These are phyloP conservation scores for Penicillium sp. DNA, from an alignment of 2,329 filamentous ascomycete species.

Conservation along the genomic window DNA sequence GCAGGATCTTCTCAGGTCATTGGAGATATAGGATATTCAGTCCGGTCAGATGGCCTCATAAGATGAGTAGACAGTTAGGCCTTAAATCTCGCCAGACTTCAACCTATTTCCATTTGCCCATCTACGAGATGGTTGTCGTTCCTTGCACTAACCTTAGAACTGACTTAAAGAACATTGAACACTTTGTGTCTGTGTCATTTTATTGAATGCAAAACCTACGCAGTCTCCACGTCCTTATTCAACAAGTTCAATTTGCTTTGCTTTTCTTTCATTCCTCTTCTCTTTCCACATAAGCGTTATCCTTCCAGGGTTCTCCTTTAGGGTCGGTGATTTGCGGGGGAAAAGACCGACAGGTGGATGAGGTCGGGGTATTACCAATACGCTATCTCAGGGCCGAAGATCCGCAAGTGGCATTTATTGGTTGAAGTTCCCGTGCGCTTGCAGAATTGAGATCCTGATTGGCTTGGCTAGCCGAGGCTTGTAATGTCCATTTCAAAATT, in stretches of 20 bases:
- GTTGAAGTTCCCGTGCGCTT: neutral
- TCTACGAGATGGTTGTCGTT: too few relatives aligned
- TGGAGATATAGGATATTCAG: neutral
- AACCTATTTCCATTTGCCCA: neutral
- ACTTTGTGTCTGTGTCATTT: neutral
- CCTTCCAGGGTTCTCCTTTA: too few relatives aligned
- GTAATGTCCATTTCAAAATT: neutral
- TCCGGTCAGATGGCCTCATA: neutral
- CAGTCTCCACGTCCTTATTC: neutral
- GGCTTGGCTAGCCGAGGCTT: fast-evolving
- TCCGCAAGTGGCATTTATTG: fast-evolving
- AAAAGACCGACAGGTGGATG: neutral
- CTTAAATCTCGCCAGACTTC: neutral
- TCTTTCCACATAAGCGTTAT: neutral
- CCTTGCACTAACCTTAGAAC: too few relatives aligned
- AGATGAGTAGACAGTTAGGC: neutral
- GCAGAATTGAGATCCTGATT: fast-evolving
- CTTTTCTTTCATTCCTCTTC: neutral
- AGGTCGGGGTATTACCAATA: conserved; percentile 3
- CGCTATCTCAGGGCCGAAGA: neutral
- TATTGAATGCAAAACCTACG: neutral
- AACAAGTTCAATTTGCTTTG: neutral
- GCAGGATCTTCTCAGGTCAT: neutral
- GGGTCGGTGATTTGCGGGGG: neutral
- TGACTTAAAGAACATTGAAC: too few relatives aligned